Conservation (phyloP, 2,329 filamentous ascomycete species). For the Ophiocordyceps robertsii region DNA sequence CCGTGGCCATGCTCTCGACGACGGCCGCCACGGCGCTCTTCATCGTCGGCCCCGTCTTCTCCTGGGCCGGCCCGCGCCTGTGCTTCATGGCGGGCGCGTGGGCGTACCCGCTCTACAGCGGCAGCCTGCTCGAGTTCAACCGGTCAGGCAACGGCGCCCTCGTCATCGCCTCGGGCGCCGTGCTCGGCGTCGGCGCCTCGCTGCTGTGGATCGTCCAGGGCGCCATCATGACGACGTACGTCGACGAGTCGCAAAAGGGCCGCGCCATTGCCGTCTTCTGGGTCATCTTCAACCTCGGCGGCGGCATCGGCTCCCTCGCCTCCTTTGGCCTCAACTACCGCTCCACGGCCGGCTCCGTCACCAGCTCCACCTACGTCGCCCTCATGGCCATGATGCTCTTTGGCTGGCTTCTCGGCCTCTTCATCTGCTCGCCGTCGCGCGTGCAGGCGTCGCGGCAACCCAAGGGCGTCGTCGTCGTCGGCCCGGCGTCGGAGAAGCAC, state of each 20-base stretch:
- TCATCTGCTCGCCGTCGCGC: conserved; percentile 32
- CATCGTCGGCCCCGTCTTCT: conserved; percentile 28
- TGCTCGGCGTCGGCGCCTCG: conserved; percentile 30
- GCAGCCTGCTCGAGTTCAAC: conserved; percentile 28
- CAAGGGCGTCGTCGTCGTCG: conserved; percentile 9
- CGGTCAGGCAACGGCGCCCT: conserved; percentile 24
- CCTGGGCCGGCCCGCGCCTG: conserved; percentile 25
- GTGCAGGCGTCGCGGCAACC: conserved; percentile 19
- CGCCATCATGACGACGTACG: conserved; percentile 33
- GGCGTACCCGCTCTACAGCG: conserved; percentile 32
- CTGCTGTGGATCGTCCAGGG: conserved; percentile 33
- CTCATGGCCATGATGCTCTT: conserved; percentile 33
- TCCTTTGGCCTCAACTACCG: conserved; percentile 22
- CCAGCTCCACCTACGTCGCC: conserved; percentile 35
- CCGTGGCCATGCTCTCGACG: conserved; percentile 26
- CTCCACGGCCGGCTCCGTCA: conserved; percentile 27
- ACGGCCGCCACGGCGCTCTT: conserved; percentile 29
- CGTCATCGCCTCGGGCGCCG: conserved; percentile 28
- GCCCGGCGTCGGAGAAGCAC: conserved; percentile 14
- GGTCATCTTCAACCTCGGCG: conserved; percentile 33
- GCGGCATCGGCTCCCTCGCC: conserved; percentile 28
- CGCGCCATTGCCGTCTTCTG: conserved; percentile 29
- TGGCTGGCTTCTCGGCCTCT: conserved; percentile 31
- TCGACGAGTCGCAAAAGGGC: conserved; percentile 19
- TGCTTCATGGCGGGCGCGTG: conserved; percentile 30